Conservation (phyloP, 1,284 basidiomycete genomes). For the Heterobasidion irregulare region DNA sequence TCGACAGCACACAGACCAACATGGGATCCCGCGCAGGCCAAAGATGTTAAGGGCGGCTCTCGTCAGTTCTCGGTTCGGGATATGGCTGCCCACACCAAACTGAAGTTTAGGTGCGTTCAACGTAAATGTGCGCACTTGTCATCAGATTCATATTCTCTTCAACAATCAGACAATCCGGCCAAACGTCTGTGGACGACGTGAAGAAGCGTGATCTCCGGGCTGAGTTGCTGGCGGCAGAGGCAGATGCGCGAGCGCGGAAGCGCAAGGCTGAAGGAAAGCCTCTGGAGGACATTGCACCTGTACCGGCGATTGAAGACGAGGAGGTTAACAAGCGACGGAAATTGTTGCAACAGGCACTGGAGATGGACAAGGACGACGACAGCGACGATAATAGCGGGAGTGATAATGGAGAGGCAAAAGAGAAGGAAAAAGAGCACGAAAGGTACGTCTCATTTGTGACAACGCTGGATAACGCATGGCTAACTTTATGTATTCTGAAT, state of each 20-base stretch:
- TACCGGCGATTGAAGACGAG: constrained; percentile 44
- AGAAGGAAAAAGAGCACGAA: constrained; percentile 21
- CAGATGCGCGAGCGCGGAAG: constrained; percentile 80
- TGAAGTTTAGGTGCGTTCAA: constrained; percentile 79
- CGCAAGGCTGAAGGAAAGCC: constrained; percentile 40
- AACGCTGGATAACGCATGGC: background rate
- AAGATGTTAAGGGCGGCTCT: constrained; percentile 80
- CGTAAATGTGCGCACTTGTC: background rate
- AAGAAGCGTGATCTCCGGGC: constrained; percentile 72
- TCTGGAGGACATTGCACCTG: constrained; percentile 5
- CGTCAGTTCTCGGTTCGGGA: constrained; percentile 85
- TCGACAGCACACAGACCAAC: constrained; percentile 85
- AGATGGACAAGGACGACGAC: constrained; percentile 82
- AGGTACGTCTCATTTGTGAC: background rate
- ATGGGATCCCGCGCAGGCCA: constrained; percentile 86
- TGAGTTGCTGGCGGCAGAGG: constrained; percentile 77
- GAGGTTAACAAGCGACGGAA: constrained; percentile 72
- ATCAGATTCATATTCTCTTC: background rate
- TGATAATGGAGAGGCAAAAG: constrained; percentile 26
- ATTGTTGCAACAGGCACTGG: constrained; percentile 74
- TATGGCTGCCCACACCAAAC: constrained; percentile 89
- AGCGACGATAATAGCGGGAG: constrained; percentile 50
- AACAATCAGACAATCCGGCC: constrained; percentile 65
- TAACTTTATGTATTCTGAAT: background rate
- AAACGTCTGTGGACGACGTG: constrained; percentile 72